phyloP scores from a whole-genome alignment of 345 rosid species.

The Xanthoceras sorbifolium region DNA sequence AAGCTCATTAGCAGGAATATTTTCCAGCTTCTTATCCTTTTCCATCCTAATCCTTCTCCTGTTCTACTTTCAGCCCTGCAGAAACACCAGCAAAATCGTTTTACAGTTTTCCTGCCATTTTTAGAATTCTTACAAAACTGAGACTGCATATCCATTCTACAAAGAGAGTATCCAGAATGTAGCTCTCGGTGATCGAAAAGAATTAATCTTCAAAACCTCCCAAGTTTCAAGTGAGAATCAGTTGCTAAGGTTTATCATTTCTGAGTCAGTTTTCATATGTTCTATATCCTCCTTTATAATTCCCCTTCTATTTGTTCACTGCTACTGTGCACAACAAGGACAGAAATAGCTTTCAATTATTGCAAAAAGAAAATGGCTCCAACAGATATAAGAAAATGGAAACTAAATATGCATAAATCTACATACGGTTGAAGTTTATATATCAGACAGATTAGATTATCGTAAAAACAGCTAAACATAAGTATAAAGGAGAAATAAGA shows the following conservation, averaged over 20 bases:
- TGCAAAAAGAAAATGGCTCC: neutral
- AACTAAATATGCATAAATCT: neutral
- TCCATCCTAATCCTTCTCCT: neutral
- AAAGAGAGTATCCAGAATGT: conserved; percentile 21
- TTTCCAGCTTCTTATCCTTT: conserved; percentile 8
- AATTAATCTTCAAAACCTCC: conserved; percentile 19
- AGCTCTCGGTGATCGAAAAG: conserved; percentile 13
- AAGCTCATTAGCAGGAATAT: conserved; percentile 23
- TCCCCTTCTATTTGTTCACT: neutral
- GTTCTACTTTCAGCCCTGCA: neutral
- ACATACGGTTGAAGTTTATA: neutral
- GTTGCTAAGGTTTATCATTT: conserved; percentile 12
- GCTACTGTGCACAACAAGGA: neutral
- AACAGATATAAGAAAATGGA: neutral
- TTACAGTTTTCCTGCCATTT: conserved; percentile 23
- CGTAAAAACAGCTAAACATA: neutral
- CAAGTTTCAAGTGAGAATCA: conserved; percentile 5
- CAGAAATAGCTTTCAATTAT: neutral
- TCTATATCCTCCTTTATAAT: neutral
- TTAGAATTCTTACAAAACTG: conserved; percentile 20
- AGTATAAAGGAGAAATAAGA: too few species aligned
- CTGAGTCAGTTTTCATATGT: conserved; percentile 4
- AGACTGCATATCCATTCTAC: conserved; percentile 18
- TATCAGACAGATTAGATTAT: neutral
- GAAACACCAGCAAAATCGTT: conserved; percentile 10